Evolutionary conservation across 352 stramenopile species (phyloP), one percentile per base, ranked within the genome.

Genomic region (Phytophthora multivora): DNA sequence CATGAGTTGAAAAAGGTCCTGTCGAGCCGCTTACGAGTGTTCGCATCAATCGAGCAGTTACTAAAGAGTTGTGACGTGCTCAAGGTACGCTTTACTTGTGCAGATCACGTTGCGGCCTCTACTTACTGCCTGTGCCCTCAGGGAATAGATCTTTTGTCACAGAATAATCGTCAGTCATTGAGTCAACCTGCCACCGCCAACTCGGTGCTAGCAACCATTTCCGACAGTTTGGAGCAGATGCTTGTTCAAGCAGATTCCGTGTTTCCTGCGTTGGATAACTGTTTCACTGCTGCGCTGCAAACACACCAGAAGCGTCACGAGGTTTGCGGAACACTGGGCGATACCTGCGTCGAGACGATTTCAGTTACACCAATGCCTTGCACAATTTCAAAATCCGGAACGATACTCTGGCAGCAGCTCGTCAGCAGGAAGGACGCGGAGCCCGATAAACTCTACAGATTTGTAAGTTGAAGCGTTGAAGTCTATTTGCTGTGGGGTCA

Each of bases 301-400:
- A 40, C 42, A 13, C 12, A 39, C 31, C 46, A 39, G 26, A 61
- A 31, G 47, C 8, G 16, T 11, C 42, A 35, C 16, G 42, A 47
- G 9, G 16, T 52, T 30, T 51, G 19, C 38, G 54, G 43, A 2
- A 30, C 10, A 1, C 3, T 31, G 8, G n/a, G 15, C 8, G 47
- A 43, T n/a, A 38, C 50, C 28, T 58, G 36, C 18, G 43, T 64
- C 11, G 46, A 64, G 21, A 58, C 38, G n/a, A 46, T 58, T n/a
- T 64, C 56, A 21, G 36, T 58, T n/a, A 64, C 56, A 30, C 56
- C 56, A 25, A 39, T 51, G 38, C 16, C 38, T 31, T 58, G 46
- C 12, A 47, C 47, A 18, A 39, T 40, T 30, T 26, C 25, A 12
- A 28, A 36, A 46, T 45, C 56, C 13, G 35, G 56, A 21, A 33